Percentiles rank a stretch among this genome's conserved stretches.
Conservation (phyloP, 805 yeast species). For the Myxozyma mucilagina region DNA sequence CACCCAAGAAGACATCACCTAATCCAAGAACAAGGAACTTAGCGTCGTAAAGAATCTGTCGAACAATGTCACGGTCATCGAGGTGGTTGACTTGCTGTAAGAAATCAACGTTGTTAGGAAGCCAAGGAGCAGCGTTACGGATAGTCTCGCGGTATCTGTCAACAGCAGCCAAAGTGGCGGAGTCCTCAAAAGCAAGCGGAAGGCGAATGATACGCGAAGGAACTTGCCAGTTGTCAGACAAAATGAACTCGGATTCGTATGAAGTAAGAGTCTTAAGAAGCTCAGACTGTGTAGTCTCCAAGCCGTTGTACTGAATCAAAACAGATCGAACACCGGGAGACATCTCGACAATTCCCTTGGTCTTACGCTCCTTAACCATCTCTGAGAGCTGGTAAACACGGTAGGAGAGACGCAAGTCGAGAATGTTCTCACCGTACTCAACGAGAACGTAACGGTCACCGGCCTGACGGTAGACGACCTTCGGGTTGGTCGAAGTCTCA, state of each 20-base stretch:
- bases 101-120: conserved; percentile 96
- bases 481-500: conserved; percentile 55
- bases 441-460: conserved; percentile 92
- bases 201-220: conserved; percentile 77
- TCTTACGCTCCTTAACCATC: conserved; percentile 61
- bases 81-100: conserved; percentile 85
- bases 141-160: conserved; percentile 91
- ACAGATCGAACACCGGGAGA: conserved; percentile 97
- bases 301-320: conserved; percentile 76
- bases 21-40: conserved; percentile 89
- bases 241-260: conserved; percentile 71
- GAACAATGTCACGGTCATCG: conserved; percentile 64
- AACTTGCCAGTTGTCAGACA: conserved; percentile 80
- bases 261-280: conserved; percentile 66
- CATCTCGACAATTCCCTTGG: conserved; percentile 87
- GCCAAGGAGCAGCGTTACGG: conserved; percentile 92
- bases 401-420: conserved; percentile 84
- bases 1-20: conserved; percentile 96
- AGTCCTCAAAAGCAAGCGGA: conserved; percentile 97
- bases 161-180: conserved; percentile 84
- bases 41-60: conserved; percentile 84
- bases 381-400: conserved; percentile 81
- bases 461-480: conserved; percentile 87
- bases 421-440: conserved; percentile 85
- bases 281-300: conserved; percentile 57